Evolutionary conservation across 495 filamentous ascomycete species (phyloP).

Genomic region (Penicillium canariense): DNA sequence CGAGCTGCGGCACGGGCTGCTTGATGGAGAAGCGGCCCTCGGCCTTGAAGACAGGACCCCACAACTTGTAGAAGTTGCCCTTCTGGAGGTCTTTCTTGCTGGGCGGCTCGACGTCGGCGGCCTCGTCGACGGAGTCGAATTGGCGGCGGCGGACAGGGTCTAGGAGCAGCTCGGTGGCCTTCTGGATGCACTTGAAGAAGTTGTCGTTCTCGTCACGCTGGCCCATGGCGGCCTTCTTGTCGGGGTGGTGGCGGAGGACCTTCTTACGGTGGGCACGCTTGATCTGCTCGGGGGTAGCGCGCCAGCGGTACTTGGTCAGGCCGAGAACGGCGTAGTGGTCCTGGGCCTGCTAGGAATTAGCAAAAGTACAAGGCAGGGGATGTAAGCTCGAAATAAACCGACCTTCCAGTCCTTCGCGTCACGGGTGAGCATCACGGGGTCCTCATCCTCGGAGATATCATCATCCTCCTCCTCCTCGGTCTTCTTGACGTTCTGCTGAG

Average conservation of each 20-base stretch:
- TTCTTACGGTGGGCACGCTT: constrained; percentile 99
- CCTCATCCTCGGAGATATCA: constrained; percentile 90
- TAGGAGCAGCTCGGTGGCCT: constrained; percentile 87
- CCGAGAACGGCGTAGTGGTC: constrained; percentile 98
- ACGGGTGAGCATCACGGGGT: constrained; percentile 81
- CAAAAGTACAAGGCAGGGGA: neutral
- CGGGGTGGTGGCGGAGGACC: constrained; percentile 96
- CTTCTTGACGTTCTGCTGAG: constrained; percentile 90
- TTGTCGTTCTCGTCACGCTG: constrained; percentile 88
- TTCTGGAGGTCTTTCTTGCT: constrained; percentile 82
- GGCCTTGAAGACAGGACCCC: constrained; percentile 79
- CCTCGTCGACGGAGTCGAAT: constrained; percentile 94
- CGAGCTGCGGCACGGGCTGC: constrained; percentile 80
- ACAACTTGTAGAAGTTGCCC: constrained; percentile 92
- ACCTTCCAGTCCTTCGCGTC: constrained; percentile 99
- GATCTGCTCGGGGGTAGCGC: constrained; percentile 95
- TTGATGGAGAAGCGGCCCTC: constrained; percentile 90
- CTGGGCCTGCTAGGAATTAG: constrained; percentile 62
- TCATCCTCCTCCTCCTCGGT: constrained; percentile 86
- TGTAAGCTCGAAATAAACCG: constrained; percentile 14
- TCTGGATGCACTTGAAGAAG: constrained; percentile 99
- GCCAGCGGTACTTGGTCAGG: constrained; percentile 84
- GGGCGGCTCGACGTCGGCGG: constrained; percentile 85
- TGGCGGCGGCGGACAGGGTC: constrained; percentile 93
- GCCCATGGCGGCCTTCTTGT: constrained; percentile 88